These are phyloP conservation scores for Alternaria burnsii DNA, from an alignment of 2,329 filamentous ascomycete genomes.

Conservation along the genomic window DNA sequence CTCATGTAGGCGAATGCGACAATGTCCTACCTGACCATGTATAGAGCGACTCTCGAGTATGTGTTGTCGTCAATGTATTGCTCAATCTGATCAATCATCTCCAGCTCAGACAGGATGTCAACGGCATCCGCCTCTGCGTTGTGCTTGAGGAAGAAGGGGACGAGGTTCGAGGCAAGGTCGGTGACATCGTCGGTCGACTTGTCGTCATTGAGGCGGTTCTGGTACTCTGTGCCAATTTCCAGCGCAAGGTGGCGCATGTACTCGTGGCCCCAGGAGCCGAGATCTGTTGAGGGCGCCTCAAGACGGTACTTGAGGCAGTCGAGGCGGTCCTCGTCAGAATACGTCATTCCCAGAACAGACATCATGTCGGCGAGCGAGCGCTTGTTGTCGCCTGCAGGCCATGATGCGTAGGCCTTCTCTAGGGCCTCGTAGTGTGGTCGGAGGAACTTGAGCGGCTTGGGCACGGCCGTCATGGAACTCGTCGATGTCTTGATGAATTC, in stretches of 20 bases:
- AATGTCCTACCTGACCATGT: conserved; percentile 79
- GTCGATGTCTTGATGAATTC: conserved; percentile 98
- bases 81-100: conserved; percentile 93
- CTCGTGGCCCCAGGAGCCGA: conserved; percentile 97
- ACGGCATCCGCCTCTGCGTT: conserved; percentile 98
- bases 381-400: conserved; percentile 85
- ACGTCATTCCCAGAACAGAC: conserved; percentile 98
- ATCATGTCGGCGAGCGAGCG: conserved; percentile 89
- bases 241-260: conserved; percentile 95
- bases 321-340: conserved; percentile 93
- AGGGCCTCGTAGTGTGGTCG: conserved; percentile 94
- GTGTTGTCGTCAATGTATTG: conserved; percentile 93
- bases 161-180: conserved; percentile 81
- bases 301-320: conserved; percentile 97
- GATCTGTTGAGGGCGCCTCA: conserved; percentile 87
- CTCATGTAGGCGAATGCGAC: not conserved
- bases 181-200: conserved; percentile 84
- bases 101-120: conserved; percentile 93
- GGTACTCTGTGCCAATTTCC: conserved; percentile 95
- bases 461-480: conserved; percentile 98
- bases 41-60: conserved; percentile 90
- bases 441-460: conserved; percentile 97
- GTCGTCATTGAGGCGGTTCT: conserved; percentile 84
- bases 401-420: conserved; percentile 86
- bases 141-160: conserved; percentile 95